Evolutionary conservation across 106 monocot genomes (phyloP).

Genomic region (Iris macrosiphon): DNA sequence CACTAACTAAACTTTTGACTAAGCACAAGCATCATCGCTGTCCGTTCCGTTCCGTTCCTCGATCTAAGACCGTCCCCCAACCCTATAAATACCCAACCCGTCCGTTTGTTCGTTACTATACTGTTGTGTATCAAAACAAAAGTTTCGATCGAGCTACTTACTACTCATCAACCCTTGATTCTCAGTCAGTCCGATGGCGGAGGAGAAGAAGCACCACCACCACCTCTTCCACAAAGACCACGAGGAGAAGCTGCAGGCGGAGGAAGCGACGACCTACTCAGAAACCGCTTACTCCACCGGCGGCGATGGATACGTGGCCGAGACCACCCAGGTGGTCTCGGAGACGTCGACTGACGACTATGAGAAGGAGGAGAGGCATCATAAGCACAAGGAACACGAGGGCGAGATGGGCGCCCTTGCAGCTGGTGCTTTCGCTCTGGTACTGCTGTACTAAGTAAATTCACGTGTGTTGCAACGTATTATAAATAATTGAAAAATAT

Average conservation of each 20-base stretch:
- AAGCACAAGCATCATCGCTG: too few species aligned
- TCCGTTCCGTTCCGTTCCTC: too few species aligned
- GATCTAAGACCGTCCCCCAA: too few species aligned
- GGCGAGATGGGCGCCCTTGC: constrained; percentile 43
- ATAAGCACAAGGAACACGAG: constrained; percentile 45
- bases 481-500: too few species aligned
- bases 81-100: too few species aligned
- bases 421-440: constrained; percentile 53
- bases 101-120: too few species aligned
- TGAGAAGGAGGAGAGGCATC: constrained; percentile 48
- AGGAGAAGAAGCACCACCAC: constrained; percentile 34
- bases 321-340: neutral
- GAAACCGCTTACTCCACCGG: neutral
- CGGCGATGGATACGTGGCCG: neutral
- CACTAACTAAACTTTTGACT: too few species aligned
- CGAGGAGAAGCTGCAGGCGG: constrained; percentile 7
- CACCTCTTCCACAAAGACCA: constrained; percentile 26
- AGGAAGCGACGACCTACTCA: neutral
- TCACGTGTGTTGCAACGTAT: neutral
- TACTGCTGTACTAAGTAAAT: constrained; percentile 4
- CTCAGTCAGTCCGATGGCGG: too few species aligned
- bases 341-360: constrained; percentile 1
- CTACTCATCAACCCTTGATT: too few species aligned
- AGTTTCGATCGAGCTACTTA: too few species aligned
- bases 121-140: too few species aligned